Conservation (phyloP, 2,329 filamentous ascomycete species). For the Fusarium paranaense region DNA sequence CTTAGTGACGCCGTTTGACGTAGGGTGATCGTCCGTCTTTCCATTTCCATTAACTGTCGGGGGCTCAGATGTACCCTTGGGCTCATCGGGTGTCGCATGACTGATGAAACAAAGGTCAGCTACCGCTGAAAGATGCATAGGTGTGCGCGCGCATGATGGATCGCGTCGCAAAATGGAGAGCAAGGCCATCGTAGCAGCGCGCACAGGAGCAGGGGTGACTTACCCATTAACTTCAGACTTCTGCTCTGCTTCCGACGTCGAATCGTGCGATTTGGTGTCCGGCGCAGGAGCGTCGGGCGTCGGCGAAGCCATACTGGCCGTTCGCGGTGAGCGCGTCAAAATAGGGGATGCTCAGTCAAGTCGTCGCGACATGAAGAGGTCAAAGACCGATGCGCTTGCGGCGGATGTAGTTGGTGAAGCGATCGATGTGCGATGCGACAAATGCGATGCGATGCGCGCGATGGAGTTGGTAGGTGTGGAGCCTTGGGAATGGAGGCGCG, state of each 20-base stretch:
- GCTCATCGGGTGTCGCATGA: constrained; percentile 42
- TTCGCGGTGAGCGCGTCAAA: constrained; percentile 52
- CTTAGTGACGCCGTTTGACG: constrained; percentile 43
- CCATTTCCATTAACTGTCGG: constrained; percentile 42
- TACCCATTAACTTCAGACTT: constrained; percentile 54
- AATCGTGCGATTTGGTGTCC: constrained; percentile 61
- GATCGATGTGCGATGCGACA: constrained; percentile 16
- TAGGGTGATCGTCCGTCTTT: constrained; percentile 33
- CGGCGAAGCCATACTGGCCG: constrained; percentile 67
- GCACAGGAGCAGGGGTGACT: constrained; percentile 38
- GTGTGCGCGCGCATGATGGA: neutral
- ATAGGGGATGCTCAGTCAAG: constrained; percentile 44
- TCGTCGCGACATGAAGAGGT: constrained; percentile 53
- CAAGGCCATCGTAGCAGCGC: constrained; percentile 19
- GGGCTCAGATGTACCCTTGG: constrained; percentile 36
- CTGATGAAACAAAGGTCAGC: constrained; percentile 44
- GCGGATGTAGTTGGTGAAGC: neutral
- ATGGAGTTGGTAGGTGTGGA: constrained; percentile 27
- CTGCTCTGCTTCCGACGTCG: constrained; percentile 44
- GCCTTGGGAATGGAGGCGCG: constrained; percentile 37
- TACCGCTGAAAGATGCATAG: constrained; percentile 14
- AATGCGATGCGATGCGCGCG: constrained; percentile 25
- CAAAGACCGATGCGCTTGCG: constrained; percentile 19
- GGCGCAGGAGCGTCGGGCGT: constrained; percentile 53
- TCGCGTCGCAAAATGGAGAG: constrained; percentile 16